Conservation (phyloP, 306 rosid genomes). For the Trifolium pratense region DNA sequence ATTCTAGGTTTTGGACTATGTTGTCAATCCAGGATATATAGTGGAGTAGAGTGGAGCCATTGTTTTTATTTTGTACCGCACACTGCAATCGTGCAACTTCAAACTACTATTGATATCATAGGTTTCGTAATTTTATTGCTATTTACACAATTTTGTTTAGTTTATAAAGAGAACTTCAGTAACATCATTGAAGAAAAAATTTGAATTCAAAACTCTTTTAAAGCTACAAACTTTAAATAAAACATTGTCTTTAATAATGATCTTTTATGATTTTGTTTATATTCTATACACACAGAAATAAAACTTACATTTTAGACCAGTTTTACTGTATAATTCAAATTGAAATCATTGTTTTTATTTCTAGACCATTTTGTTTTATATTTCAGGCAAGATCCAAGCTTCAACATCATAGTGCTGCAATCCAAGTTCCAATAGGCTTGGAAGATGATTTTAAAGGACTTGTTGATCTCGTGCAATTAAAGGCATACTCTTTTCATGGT, state of each 20-base stretch:
- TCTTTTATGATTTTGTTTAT: neutral
- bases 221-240: no score
- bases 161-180: neutral
- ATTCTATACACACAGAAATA: neutral
- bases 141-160: neutral
- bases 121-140: neutral
- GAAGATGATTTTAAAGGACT: slow-evolving; percentile 92
- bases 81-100: neutral
- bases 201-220: no score
- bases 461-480: slow-evolving; percentile 82
- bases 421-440: slow-evolving; percentile 95
- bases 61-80: no score
- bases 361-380: slow-evolving; percentile 23
- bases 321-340: neutral
- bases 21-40: neutral
- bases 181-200: neutral
- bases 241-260: no score
- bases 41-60: neutral
- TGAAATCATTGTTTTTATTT: neutral
- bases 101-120: neutral
- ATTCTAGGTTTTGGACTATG: neutral
- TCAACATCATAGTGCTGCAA: slow-evolving; percentile 89
- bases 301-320: neutral
- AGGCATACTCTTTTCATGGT: slow-evolving; percentile 80
- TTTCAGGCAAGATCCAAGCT: slow-evolving; percentile 85